Evolutionary conservation across 805 yeast genomes (phyloP).

Genomic region (Lachancea quebecensis): DNA sequence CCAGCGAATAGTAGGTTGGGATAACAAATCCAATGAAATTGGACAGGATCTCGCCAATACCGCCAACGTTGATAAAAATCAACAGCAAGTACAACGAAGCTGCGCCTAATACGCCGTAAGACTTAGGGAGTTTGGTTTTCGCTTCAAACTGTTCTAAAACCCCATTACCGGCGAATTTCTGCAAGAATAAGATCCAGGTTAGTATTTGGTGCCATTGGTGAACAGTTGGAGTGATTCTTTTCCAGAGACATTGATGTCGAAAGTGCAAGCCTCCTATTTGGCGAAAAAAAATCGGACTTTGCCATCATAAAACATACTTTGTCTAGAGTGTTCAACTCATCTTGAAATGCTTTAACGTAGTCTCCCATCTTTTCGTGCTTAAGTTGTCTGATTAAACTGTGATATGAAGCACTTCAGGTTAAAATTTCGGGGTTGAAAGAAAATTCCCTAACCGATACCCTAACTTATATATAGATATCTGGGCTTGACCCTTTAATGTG

Average conservation of each 20-base stretch:
- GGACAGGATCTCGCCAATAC: conserved; percentile 88
- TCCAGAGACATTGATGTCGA: too few relatives aligned
- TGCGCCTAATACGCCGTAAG: conserved; percentile 69
- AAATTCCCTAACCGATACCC: too few relatives aligned
- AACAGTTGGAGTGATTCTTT: too few relatives aligned
- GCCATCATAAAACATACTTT: conserved; percentile 33
- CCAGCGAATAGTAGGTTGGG: conserved; percentile 84
- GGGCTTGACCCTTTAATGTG: too few relatives aligned
- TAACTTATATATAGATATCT: too few relatives aligned
- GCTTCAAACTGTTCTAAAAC: conserved; percentile 37
- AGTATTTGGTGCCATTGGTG: neutral
- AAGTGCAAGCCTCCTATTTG: neutral
- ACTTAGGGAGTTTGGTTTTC: conserved; percentile 60
- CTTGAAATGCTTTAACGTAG: conserved; percentile 40
- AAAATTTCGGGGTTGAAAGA: too few relatives aligned
- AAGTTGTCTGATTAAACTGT: neutral
- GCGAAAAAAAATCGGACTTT: neutral
- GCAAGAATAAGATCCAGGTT: neutral
- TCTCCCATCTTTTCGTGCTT: conserved; percentile 33
- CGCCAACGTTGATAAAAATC: conserved; percentile 86
- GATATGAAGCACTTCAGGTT: too few relatives aligned
- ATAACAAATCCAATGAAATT: conserved; percentile 85
- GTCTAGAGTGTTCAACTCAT: conserved; percentile 42
- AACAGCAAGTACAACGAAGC: conserved; percentile 63
- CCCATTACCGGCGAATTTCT: conserved; percentile 29